Evolutionary conservation across 495 filamentous ascomycete genomes (phyloP).

Genomic region (Penicillium pulvis): DNA sequence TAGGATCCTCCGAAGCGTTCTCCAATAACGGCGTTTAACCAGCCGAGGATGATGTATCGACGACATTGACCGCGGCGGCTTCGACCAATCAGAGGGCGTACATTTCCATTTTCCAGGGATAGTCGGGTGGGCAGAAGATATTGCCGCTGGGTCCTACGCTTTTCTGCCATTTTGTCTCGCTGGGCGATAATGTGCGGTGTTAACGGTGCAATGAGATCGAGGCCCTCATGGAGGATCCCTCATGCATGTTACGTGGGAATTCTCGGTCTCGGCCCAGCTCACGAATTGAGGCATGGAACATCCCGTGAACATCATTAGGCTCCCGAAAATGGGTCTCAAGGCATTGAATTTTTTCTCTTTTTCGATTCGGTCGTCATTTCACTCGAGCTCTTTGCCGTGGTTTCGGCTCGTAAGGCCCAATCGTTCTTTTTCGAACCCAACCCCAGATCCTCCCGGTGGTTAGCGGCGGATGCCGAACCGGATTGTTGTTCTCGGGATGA

Average conservation of each 20-base stretch:
- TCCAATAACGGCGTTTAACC: slow-evolving; percentile 39
- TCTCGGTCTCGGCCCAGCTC: slow-evolving; percentile 11
- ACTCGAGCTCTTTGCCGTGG: not conserved
- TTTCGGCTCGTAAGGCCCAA: slow-evolving; percentile 6
- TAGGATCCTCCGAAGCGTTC: slow-evolving; percentile 16
- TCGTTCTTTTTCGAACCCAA: slow-evolving; percentile 13
- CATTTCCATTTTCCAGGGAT: slow-evolving; percentile 24
- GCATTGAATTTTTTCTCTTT: not conserved
- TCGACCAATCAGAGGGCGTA: slow-evolving; percentile 34
- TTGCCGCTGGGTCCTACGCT: slow-evolving; percentile 33
- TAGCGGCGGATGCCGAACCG: slow-evolving; percentile 36
- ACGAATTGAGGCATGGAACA: slow-evolving; percentile 3
- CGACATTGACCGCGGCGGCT: slow-evolving; percentile 27
- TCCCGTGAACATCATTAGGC: not conserved
- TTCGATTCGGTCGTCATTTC: not conserved
- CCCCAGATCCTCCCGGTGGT: slow-evolving; percentile 30
- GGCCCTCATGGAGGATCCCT: slow-evolving; percentile 1
- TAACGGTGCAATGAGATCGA: slow-evolving; percentile 19
- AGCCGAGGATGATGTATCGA: slow-evolving; percentile 35
- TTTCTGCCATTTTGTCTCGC: slow-evolving; percentile 2
- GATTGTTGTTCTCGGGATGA: slow-evolving; percentile 19
- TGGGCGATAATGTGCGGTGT: slow-evolving; percentile 10
- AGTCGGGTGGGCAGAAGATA: slow-evolving; percentile 40
- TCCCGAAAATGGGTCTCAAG: not conserved
- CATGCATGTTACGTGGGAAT: slow-evolving; percentile 2